Base-by-base conservation (phyloP, 176 grass and related monocot genomes). In the Phragmites australis region DNA sequence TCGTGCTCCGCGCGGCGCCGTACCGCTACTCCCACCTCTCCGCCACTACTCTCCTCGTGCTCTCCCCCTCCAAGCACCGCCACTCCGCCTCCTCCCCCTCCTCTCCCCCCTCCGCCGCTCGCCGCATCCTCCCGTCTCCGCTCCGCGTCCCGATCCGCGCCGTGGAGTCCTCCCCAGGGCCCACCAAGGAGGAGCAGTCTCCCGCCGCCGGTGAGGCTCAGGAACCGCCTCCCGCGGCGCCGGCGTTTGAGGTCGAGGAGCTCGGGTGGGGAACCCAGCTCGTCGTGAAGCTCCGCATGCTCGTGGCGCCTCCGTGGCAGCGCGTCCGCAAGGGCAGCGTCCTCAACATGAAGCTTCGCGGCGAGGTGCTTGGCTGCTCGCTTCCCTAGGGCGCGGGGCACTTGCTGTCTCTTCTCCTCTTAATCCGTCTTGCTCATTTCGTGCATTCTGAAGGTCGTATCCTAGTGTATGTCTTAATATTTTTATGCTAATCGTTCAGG, bases 241-340 rank as follows among this genome's bases (percentile, higher is more conserved):
- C 83, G 6, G 70, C 76, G 4, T 84, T 77, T 53, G 86, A 82
- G 63, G 83, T 78, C 41, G 83, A 86, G 40, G 88, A 90, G 34
- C 72, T 84, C 32, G 81, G 83, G 22, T 87, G 81, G 78, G 90
- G 95, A 47, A 80, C 61, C 19, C 88, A 98, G 70, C 84, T 94
- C 85, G 84, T 86, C 70, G 93, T 98, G 74, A 89, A 94, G 75
- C 81, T 70, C 84, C 60, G 84, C 52, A n/a, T 89, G 83, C 83
- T 98, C 75, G 86, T 99, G 47, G 92, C 82, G 6, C 90, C 81
- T 3, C 96, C 96, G 17, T 99, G 96, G 92, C 63, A 88, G 74
- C 92, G 92, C 37, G 84, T 99, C 52, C 83, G 80, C 63, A 91
- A 95, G 78, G 86, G 90, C 0, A 99, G 96, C 80, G 88, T 99